Conservation (phyloP, 306 rosid species). For the Crotalaria pallida region DNA sequence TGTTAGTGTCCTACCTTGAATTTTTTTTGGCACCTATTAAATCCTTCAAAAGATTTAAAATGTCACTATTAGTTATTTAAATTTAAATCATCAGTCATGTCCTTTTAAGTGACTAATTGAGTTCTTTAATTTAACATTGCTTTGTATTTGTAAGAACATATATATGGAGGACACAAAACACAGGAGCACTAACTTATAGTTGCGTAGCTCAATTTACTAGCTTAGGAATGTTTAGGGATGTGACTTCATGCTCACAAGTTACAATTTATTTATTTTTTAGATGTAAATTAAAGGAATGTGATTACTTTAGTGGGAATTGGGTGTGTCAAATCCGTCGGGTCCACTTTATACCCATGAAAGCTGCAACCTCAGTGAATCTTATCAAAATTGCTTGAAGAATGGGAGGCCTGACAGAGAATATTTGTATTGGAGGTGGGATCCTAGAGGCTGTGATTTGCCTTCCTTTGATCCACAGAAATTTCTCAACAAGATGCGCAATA, state of each 20-base stretch:
- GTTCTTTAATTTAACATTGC: too few relatives aligned
- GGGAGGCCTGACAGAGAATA: constrained; percentile 79
- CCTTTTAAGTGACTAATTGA: too few relatives aligned
- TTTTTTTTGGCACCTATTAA: too few relatives aligned
- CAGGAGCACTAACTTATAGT: too few relatives aligned
- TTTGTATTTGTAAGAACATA: too few relatives aligned
- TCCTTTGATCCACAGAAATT: constrained; percentile 54
- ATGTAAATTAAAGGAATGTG: constrained; percentile 67
- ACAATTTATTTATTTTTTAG: background rate
- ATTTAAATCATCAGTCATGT: too few relatives aligned
- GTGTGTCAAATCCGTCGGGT: constrained; percentile 56
- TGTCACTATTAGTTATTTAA: too few relatives aligned
- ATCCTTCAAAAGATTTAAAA: too few relatives aligned
- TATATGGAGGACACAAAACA: too few relatives aligned
- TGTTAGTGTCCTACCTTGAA: too few relatives aligned
- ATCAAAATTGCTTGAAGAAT: constrained; percentile 78
- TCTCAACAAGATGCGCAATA: constrained; percentile 68
- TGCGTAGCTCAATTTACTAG: background rate
- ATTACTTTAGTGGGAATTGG: constrained; percentile 83
- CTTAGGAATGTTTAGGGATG: background rate
- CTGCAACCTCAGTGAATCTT: constrained; percentile 71
- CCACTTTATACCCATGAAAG: constrained; percentile 61
- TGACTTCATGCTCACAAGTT: background rate
- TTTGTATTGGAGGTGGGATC: constrained; percentile 83
- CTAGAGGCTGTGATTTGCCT: constrained; percentile 64